Conservation (phyloP, 176 grass and related monocot genomes). For the Urochloa ruziziensis region DNA sequence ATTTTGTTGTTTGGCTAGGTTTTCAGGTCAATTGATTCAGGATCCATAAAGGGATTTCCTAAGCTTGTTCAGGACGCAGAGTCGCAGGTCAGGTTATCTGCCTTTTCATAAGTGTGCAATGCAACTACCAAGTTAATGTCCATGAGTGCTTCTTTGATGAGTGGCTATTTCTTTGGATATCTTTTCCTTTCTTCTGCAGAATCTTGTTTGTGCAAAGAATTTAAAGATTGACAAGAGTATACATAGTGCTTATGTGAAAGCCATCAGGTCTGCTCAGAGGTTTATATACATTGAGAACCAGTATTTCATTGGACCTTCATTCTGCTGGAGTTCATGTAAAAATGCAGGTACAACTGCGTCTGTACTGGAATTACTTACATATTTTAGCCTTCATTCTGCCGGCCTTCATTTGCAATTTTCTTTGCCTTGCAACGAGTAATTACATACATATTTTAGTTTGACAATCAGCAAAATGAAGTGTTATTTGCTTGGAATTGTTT, state of each 20-base stretch:
- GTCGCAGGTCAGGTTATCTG: conserved; percentile 46
- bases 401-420: neutral
- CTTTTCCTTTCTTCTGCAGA: conserved; percentile 42
- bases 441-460: neutral
- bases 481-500: neutral
- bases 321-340: conserved; percentile 79
- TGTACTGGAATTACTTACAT: too few relatives aligned
- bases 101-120: neutral
- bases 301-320: conserved; percentile 91
- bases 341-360: conserved; percentile 52
- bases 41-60: conserved; percentile 82
- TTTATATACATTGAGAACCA: conserved; percentile 98
- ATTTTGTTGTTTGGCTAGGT: conserved; percentile 36
- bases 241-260: conserved; percentile 89
- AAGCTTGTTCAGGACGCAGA: conserved; percentile 69
- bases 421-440: neutral
- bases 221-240: conserved; percentile 89
- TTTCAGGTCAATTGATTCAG: conserved; percentile 94
- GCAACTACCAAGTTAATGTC: neutral
- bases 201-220: conserved; percentile 86
- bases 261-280: conserved; percentile 81
- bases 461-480: neutral
- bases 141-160: neutral
- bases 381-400: too few relatives aligned
- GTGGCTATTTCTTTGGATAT: neutral